Conservation (phyloP, 1,139 yeast species). For the Taphrina confusa region DNA sequence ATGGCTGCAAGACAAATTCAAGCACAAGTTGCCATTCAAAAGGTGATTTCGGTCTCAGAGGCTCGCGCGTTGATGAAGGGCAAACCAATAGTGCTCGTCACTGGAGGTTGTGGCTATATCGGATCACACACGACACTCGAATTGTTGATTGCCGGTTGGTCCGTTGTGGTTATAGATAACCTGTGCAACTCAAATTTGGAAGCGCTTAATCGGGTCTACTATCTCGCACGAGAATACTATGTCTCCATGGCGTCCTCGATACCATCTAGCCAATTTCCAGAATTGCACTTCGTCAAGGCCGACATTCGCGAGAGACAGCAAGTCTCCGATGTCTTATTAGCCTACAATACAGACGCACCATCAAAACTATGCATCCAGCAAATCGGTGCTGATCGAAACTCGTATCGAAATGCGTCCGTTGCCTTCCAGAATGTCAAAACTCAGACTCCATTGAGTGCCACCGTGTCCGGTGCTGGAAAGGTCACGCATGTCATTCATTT, state of each 20-base stretch:
- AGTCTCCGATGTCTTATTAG: conserved; percentile 54
- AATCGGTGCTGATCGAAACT: not conserved
- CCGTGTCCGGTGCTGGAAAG: not conserved
- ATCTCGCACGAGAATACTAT: conserved; percentile 50
- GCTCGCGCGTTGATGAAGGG: conserved; percentile 5
- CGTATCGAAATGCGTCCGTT: conserved; percentile 16
- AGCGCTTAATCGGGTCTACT: conserved; percentile 66
- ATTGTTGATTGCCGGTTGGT: conserved; percentile 62
- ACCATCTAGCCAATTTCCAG: conserved; percentile 2
- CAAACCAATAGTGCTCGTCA: conserved; percentile 52
- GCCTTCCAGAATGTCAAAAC: conserved; percentile 15
- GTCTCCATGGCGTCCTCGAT: not conserved
- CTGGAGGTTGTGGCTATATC: conserved; percentile 87
- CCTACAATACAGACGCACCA: conserved; percentile 46
- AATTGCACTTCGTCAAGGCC: conserved; percentile 56
- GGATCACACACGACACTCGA: conserved; percentile 79
- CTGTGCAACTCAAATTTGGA: conserved; percentile 67
- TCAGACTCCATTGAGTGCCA: conserved; percentile 1
- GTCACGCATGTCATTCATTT: conserved; percentile 73
- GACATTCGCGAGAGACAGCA: conserved; percentile 59
- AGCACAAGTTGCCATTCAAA: not conserved
- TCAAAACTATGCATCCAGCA: not conserved
- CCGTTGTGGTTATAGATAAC: conserved; percentile 72
- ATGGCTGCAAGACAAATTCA: not conserved
- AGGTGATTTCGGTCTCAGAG: not conserved